Conservation (phyloP, 2,329 filamentous ascomycete genomes). For the Sordariomycetes sp. region DNA sequence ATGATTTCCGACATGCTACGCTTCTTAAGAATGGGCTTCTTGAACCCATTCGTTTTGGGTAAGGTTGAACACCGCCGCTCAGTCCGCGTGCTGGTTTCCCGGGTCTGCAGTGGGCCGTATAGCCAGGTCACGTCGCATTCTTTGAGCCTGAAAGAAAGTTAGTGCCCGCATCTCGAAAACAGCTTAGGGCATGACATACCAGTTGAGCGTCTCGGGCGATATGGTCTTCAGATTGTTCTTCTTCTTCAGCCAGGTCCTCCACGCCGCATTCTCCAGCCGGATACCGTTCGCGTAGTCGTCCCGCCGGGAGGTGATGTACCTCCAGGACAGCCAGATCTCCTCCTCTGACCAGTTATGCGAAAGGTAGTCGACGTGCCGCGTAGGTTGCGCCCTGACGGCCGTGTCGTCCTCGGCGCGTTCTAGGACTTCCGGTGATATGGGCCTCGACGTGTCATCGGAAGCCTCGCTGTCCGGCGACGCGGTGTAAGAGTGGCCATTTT, state of each 20-base stretch:
- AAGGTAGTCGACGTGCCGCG: conserved; percentile 87
- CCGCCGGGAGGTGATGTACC: conserved; percentile 73
- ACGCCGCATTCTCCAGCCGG: conserved; percentile 87
- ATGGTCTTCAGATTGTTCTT: conserved; percentile 81
- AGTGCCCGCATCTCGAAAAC: neutral
- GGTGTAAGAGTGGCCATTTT: conserved; percentile 33
- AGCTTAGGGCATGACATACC: conserved; percentile 35
- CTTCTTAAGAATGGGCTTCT: conserved; percentile 94
- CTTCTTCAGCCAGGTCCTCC: conserved; percentile 91
- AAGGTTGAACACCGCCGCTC: conserved; percentile 15
- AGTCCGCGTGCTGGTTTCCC: neutral
- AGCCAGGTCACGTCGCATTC: conserved; percentile 97
- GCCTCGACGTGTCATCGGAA: conserved; percentile 36
- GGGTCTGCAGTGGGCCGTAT: conserved; percentile 77
- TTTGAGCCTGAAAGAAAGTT: conserved; percentile 57
- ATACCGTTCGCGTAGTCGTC: conserved; percentile 69
- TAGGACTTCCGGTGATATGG: conserved; percentile 40
- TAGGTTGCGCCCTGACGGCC: conserved; percentile 59
- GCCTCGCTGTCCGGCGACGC: conserved; percentile 40
- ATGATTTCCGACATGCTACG: conserved; percentile 92
- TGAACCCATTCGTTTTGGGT: conserved; percentile 51
- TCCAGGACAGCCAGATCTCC: conserved; percentile 96
- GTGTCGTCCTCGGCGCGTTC: conserved; percentile 68
- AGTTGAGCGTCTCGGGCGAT: conserved; percentile 84
- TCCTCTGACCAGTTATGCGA: conserved; percentile 91